phyloP scores from a whole-genome alignment of 2,329 filamentous ascomycete genomes.

The Dichotomopilus funicola region DNA sequence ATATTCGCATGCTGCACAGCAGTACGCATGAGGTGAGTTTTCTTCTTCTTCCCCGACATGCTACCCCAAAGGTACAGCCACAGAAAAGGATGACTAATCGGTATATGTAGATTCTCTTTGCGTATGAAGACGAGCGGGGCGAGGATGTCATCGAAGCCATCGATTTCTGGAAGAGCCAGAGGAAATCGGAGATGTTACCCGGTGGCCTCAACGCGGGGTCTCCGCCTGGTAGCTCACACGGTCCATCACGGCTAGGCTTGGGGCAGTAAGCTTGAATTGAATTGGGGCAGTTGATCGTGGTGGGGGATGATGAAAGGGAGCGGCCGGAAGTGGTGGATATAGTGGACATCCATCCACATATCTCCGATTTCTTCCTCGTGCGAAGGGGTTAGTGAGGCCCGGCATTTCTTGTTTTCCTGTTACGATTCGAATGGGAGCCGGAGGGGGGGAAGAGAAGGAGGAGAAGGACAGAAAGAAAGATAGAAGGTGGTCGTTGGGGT shows the following conservation, averaged over 20 bases:
- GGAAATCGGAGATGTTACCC: constrained; percentile 34
- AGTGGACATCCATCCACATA: not conserved
- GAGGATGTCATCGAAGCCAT: constrained; percentile 91
- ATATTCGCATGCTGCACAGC: constrained; percentile 94
- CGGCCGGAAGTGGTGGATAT: not conserved
- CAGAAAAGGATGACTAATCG: not conserved
- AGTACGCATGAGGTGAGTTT: constrained; percentile 84
- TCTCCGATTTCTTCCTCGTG: too few species aligned
- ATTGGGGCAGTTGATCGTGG: not conserved
- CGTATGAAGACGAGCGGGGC: constrained; percentile 91
- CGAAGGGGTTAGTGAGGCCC: too few species aligned
- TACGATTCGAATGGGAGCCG: not conserved
- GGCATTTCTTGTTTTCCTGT: too few species aligned
- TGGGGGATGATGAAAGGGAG: not conserved
- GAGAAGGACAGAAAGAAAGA: not conserved
- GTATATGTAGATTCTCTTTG: constrained; percentile 75
- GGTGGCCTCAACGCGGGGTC: constrained; percentile 1
- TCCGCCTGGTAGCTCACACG: constrained; percentile 7
- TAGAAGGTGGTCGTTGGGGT: not conserved
- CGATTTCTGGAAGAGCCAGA: constrained; percentile 83
- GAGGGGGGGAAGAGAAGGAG: not conserved
- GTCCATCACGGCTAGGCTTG: not conserved
- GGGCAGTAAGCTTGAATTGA: not conserved
- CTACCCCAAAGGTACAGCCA: not conserved
- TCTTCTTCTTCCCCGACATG: not conserved